phyloP scores from a whole-genome alignment of 108 stramenopile species.

The Schizochytrium sp. region DNA sequence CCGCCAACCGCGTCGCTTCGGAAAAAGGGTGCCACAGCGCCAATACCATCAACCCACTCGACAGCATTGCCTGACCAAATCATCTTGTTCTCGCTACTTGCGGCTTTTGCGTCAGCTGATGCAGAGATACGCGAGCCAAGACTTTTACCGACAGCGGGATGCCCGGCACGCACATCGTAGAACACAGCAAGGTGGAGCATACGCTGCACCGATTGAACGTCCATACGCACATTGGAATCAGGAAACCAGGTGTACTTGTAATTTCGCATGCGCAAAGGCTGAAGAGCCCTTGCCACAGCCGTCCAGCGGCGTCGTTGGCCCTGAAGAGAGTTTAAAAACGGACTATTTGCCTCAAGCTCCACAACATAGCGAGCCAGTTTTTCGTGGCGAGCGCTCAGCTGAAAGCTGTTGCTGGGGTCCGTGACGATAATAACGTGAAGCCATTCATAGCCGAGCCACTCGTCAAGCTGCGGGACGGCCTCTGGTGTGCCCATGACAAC shows the following conservation, averaged over 20 bases:
- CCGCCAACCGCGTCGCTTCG: slow-evolving; percentile 1
- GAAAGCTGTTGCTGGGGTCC: slow-evolving; percentile 8
- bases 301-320: slow-evolving; percentile 6
- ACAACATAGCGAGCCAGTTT: slow-evolving; percentile 7
- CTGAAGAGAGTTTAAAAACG: background rate
- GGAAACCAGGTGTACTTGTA: slow-evolving; percentile 51
- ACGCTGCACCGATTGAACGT: slow-evolving; percentile 18
- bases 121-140: slow-evolving; percentile 5
- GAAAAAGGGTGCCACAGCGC: slow-evolving; percentile 32
- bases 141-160: background rate
- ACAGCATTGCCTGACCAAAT: slow-evolving; percentile 1
- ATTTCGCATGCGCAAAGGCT: slow-evolving; percentile 30
- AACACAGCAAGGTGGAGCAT: slow-evolving; percentile 5
- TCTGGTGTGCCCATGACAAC: slow-evolving; percentile 35
- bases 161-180: slow-evolving; percentile 15
- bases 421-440: slow-evolving; percentile 26
- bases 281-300: slow-evolving; percentile 25
- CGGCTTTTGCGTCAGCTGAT: background rate
- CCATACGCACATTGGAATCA: slow-evolving; percentile 16
- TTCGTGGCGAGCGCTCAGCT: slow-evolving; percentile 14
- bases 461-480: slow-evolving; percentile 28
- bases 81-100: background rate
- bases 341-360: background rate
- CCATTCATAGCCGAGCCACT: slow-evolving; percentile 32
- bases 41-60: slow-evolving; percentile 3